phyloP scores from a whole-genome alignment of 2,329 filamentous ascomycete species.

The Colletotrichum trifolii region DNA sequence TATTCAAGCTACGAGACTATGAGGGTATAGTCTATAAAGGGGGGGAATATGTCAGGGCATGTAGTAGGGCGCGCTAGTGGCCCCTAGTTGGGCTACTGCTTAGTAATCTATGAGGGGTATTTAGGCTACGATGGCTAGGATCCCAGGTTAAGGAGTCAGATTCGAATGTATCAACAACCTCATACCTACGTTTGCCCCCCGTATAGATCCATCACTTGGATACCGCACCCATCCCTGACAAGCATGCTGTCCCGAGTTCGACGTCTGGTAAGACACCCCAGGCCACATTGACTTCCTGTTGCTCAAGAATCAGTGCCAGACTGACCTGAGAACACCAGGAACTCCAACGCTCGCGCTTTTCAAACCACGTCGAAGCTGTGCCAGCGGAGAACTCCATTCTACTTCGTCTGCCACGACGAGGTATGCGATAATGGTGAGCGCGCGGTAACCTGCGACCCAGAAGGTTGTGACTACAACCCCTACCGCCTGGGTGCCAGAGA shows the following conservation, averaged over 20 bases:
- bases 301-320: neutral
- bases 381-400: neutral
- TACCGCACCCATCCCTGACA: too few species aligned
- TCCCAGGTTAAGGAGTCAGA: too few species aligned
- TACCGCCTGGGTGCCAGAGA: conserved; percentile 69
- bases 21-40: too few species aligned
- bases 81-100: too few species aligned
- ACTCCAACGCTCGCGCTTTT: conserved; percentile 66
- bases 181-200: too few species aligned
- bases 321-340: conserved; percentile 22
- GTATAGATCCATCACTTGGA: too few species aligned
- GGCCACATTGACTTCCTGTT: neutral
- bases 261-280: conserved; percentile 61
- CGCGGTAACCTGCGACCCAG: conserved; percentile 68
- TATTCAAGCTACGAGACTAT: too few species aligned
- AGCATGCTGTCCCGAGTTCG: conserved; percentile 69
- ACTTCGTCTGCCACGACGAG: conserved; percentile 16
- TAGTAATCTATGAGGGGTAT: too few species aligned
- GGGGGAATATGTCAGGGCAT: too few species aligned
- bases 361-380: conserved; percentile 27
- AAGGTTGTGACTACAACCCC: conserved; percentile 74
- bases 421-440: conserved; percentile 51
- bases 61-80: too few species aligned
- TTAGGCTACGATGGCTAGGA: too few species aligned
- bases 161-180: too few species aligned